Conservation (phyloP, 305 asterid species). For the Coffea humblotiana region DNA sequence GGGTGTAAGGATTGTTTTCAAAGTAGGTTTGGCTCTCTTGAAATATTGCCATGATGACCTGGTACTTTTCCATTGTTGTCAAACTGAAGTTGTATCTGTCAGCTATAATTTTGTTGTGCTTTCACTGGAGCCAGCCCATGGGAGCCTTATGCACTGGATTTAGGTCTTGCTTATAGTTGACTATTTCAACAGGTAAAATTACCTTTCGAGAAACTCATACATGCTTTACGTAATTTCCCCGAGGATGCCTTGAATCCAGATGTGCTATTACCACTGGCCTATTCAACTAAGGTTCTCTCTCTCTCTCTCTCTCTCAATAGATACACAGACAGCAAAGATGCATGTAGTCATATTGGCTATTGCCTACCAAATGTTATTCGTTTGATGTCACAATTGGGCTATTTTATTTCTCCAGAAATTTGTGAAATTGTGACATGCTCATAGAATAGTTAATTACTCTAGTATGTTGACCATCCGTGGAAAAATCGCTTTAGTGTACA, state of each 20-base stretch:
- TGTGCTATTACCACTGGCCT: conserved; percentile 80
- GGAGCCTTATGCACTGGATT: neutral
- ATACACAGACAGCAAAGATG: neutral
- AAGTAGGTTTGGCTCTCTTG: conserved; percentile 87
- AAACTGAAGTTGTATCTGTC: conserved; percentile 20
- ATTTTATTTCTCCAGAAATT: neutral
- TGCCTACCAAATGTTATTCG: neutral
- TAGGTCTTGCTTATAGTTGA: neutral
- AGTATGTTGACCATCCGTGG: neutral
- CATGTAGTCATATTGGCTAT: neutral
- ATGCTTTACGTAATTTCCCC: conserved; percentile 85
- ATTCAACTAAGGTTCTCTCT: conserved; percentile 64
- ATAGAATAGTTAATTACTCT: neutral
- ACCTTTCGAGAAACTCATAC: conserved; percentile 91
- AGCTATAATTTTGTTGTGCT: conserved; percentile 5
- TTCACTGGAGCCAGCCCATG: neutral
- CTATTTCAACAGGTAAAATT: conserved; percentile 59
- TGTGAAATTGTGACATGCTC: neutral
- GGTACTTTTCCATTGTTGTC: conserved; percentile 42
- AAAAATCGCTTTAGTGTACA: neutral
- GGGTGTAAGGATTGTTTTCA: conserved; percentile 90
- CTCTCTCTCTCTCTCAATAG: conserved; percentile 10
- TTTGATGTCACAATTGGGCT: neutral
- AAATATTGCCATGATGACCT: conserved; percentile 92
- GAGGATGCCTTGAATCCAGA: conserved; percentile 97